phyloP scores from a whole-genome alignment of 345 rosid species.

The Erysimum cheiranthoides region DNA sequence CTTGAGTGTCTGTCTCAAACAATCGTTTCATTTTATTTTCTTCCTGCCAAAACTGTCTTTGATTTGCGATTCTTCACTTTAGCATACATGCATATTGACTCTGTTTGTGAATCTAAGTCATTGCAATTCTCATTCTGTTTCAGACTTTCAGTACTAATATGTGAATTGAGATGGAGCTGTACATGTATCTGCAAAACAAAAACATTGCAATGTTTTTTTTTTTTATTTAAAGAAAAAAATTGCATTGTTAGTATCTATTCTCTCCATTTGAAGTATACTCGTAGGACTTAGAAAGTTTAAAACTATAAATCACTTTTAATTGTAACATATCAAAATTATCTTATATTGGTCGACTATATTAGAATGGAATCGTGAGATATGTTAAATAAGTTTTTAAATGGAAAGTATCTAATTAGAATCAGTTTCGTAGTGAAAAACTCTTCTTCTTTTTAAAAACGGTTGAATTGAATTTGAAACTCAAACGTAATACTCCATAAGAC shows the following conservation, averaged over 20 bases:
- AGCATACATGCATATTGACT: not conserved
- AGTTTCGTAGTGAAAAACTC: not conserved
- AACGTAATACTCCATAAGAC: too few relatives aligned
- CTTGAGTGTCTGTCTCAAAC: not conserved
- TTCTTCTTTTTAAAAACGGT: too few relatives aligned
- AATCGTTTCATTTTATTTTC: not conserved
- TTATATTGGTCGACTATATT: not conserved
- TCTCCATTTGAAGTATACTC: not conserved
- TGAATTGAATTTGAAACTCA: too few relatives aligned
- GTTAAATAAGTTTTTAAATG: not conserved
- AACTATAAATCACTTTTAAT: not conserved
- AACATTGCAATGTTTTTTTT: too few relatives aligned
- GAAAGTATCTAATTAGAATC: not conserved
- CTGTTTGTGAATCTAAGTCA: not conserved
- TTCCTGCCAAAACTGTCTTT: not conserved
- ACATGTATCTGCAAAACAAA: not conserved
- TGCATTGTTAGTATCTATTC: not conserved
- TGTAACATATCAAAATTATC: not conserved
- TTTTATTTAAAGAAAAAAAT: too few relatives aligned
- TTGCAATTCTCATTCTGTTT: not conserved
- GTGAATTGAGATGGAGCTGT: not conserved
- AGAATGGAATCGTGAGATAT: not conserved
- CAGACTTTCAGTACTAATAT: not conserved
- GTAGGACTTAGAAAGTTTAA: too few relatives aligned
- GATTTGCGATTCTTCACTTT: not conserved